phyloP scores from a whole-genome alignment of 2,329 filamentous ascomycete species.

The Aureobasidium melanogenum region DNA sequence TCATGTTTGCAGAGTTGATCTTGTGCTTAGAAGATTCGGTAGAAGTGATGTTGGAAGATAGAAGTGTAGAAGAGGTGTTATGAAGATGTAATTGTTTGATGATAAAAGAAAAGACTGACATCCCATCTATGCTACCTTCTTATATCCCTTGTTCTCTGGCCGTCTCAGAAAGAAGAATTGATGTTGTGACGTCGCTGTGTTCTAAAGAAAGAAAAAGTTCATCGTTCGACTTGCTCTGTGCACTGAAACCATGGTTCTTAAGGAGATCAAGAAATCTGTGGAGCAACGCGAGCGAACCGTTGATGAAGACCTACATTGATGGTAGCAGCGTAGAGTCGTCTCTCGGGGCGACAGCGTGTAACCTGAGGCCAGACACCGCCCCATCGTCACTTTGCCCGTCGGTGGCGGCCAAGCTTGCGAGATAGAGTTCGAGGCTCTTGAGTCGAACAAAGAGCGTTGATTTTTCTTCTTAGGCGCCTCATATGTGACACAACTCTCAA shows the following conservation, averaged over 20 bases:
- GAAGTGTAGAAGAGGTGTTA: not conserved
- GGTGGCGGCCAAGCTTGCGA: not conserved
- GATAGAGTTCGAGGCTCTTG: not conserved
- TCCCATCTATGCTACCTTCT: not conserved
- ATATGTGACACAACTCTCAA: not conserved
- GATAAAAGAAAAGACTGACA: not conserved
- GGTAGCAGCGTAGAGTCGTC: not conserved
- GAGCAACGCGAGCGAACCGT: conserved; percentile 1
- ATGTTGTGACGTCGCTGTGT: not conserved
- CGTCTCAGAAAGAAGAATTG: not conserved
- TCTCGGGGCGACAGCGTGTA: not conserved
- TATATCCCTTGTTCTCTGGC: not conserved
- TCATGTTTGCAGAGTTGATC: not conserved
- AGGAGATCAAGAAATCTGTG: not conserved
- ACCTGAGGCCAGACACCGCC: not conserved
- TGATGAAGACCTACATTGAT: not conserved
- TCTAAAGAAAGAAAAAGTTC: conserved; percentile 9
- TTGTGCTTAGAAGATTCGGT: not conserved
- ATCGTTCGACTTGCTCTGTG: not conserved
- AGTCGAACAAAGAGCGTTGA: not conserved
- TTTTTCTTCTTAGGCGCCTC: not conserved
- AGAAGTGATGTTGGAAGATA: not conserved
- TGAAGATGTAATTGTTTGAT: not conserved
- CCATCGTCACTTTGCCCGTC: not conserved
- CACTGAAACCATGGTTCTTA: not conserved